Conservation (phyloP, 257 asterid genomes). For the Solanum neorickii region DNA sequence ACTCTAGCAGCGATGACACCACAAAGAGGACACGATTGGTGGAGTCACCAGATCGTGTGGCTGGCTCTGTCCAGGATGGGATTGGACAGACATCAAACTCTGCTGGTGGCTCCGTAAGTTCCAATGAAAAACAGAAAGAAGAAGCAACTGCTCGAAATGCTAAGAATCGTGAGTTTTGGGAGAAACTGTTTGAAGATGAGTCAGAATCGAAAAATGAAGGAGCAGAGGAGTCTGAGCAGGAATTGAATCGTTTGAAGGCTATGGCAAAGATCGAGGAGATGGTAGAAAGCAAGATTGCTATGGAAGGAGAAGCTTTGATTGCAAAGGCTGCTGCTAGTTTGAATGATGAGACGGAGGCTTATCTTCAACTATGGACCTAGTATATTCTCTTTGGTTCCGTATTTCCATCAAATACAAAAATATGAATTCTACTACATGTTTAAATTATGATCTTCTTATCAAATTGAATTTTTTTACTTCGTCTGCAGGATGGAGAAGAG, state of each 20-base stretch:
- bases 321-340: constrained; percentile 1
- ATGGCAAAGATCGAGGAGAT: constrained; percentile 9
- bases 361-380: constrained; percentile 10
- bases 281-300: constrained; percentile 6
- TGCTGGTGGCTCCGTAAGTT: constrained; percentile 6
- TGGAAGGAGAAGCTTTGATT: background rate
- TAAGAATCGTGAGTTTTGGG: constrained; percentile 18
- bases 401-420: background rate
- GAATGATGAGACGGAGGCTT: constrained; percentile 1
- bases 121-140: constrained; percentile 1
- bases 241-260: background rate
- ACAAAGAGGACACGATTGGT: background rate
- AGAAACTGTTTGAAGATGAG: constrained; percentile 15
- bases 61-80: background rate
- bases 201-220: constrained; percentile 5
- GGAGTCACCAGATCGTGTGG: background rate
- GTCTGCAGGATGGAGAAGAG: background rate
- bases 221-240: constrained; percentile 3
- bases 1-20: background rate
- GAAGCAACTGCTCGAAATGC: background rate
- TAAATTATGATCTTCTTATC: background rate
- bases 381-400: background rate
- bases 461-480: background rate
- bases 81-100: constrained; percentile 1
- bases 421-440: background rate